phyloP scores from a whole-genome alignment of 73 alveolate genomes.

The Breviolum minutum region DNA sequence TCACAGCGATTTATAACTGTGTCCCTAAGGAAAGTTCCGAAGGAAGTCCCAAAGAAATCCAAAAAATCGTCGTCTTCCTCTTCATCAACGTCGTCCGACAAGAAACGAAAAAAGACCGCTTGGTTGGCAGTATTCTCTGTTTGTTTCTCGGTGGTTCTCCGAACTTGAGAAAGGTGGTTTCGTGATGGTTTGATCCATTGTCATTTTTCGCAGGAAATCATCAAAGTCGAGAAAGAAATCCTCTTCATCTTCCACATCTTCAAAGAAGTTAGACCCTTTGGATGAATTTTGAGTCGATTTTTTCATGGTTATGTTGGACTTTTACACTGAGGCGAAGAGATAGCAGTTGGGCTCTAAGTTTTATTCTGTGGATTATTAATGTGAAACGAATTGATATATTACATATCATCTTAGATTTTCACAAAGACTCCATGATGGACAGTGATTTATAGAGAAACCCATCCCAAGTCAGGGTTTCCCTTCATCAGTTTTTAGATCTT shows the following conservation, averaged over 20 bases:
- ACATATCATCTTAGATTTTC: too few relatives aligned
- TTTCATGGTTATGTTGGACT: background rate
- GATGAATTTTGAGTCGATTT: background rate
- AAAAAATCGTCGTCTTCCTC: slow-evolving; percentile 27
- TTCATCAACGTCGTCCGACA: slow-evolving; percentile 32
- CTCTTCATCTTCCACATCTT: slow-evolving; percentile 36
- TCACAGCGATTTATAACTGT: background rate
- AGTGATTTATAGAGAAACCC: too few relatives aligned
- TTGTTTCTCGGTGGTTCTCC: background rate
- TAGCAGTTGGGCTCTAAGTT: background rate
- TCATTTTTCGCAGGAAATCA: background rate
- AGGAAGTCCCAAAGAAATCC: background rate
- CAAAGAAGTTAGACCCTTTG: background rate
- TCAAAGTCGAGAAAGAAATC: slow-evolving; percentile 59
- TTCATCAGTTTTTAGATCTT: too few relatives aligned
- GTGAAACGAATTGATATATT: too few relatives aligned
- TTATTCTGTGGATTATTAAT: background rate
- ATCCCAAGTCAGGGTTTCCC: too few relatives aligned
- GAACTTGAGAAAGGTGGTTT: background rate
- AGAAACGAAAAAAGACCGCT: background rate
- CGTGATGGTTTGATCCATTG: too few relatives aligned
- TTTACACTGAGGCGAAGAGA: background rate
- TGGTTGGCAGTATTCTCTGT: background rate
- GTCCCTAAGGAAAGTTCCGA: background rate
- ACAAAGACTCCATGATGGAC: too few relatives aligned